Evolutionary conservation across 805 yeast genomes (phyloP).

Genomic region (Candida suzukii): DNA sequence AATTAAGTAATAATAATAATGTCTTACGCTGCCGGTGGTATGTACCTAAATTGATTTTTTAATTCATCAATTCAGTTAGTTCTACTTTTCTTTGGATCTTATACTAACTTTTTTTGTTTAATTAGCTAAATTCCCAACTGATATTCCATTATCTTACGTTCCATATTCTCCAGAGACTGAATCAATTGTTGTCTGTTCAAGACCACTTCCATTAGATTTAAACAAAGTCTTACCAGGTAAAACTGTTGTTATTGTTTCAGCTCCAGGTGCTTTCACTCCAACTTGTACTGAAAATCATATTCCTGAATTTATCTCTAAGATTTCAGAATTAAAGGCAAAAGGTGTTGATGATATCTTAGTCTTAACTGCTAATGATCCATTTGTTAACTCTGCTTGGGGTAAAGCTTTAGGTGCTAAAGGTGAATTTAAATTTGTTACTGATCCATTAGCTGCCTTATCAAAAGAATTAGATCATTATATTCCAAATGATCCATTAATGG

Average conservation of each 20-base stretch:
- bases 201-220: conserved; percentile 31
- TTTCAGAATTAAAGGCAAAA: conserved; percentile 29
- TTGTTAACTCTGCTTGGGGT: conserved; percentile 38
- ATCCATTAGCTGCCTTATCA: conserved; percentile 56
- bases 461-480: conserved; percentile 49
- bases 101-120: conserved; percentile 4
- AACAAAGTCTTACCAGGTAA: conserved; percentile 28
- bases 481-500: conserved; percentile 44
- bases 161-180: conserved; percentile 32
- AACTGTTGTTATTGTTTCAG: conserved; percentile 36
- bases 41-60: too few relatives aligned
- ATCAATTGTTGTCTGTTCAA: conserved; percentile 31
- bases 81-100: too few relatives aligned
- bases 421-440: conserved; percentile 53
- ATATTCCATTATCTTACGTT: conserved; percentile 30
- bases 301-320: conserved; percentile 29
- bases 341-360: conserved; percentile 33
- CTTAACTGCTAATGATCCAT: conserved; percentile 35
- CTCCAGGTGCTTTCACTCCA: conserved; percentile 47
- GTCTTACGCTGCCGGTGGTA: conserved; percentile 4
- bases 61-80: too few relatives aligned
- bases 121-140: conserved; percentile 16
- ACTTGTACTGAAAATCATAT: conserved; percentile 38
- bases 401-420: conserved; percentile 37
- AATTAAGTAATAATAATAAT: neutral